Conservation (phyloP, 1,284 basidiomycete species). For the Boletus sp. region DNA sequence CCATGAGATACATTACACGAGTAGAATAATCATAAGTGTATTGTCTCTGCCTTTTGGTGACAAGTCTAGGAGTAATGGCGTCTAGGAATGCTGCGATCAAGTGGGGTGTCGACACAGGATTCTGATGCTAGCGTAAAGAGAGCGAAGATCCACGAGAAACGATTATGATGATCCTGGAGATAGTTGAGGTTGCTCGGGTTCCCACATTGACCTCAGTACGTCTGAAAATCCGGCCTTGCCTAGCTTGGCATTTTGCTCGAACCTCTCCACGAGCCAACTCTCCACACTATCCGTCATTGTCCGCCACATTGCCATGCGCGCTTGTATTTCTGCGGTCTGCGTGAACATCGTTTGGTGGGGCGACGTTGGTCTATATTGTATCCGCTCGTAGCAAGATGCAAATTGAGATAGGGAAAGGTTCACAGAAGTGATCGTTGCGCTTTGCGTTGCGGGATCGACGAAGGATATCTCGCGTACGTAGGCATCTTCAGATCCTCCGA, state of each 20-base stretch:
- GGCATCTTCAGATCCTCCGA: constrained; percentile 88
- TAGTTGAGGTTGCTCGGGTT: constrained; percentile 44
- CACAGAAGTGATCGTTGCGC: constrained; percentile 80
- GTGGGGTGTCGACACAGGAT: constrained; percentile 7
- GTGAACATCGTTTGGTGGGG: constrained; percentile 60
- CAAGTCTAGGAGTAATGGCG: constrained; percentile 19
- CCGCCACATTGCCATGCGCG: constrained; percentile 73
- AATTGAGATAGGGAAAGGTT: constrained; percentile 90
- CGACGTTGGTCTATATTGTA: constrained; percentile 76
- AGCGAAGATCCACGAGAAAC: background rate
- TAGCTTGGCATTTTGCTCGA: constrained; percentile 82
- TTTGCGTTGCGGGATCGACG: constrained; percentile 76
- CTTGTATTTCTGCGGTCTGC: constrained; percentile 83
- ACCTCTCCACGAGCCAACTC: constrained; percentile 77
- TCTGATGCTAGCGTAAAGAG: constrained; percentile 1
- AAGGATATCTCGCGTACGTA: constrained; percentile 94
- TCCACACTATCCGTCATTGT: constrained; percentile 78
- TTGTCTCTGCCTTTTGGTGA: constrained; percentile 24
- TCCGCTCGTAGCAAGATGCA: constrained; percentile 84
- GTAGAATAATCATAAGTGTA: constrained; percentile 32
- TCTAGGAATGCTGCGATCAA: constrained; percentile 20
- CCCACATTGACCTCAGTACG: constrained; percentile 74
- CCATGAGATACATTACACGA: constrained; percentile 19
- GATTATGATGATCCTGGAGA: constrained; percentile 23
- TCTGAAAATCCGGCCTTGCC: constrained; percentile 87